These are phyloP conservation scores for Pulveroboletus sp. DNA, from an alignment of 768 basidiomycete species.

Conservation along the genomic window DNA sequence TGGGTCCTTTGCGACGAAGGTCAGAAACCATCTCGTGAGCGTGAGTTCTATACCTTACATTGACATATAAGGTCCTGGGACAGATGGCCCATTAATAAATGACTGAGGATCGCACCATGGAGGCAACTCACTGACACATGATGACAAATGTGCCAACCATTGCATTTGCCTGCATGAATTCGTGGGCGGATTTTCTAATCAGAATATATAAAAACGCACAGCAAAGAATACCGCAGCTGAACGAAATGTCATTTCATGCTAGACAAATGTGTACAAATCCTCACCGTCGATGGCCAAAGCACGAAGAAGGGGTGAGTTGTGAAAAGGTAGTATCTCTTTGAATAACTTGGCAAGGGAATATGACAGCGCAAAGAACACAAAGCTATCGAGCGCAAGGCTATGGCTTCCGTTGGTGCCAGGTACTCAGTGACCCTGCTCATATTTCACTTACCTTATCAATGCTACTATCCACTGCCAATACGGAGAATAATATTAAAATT, in stretches of 20 bases:
- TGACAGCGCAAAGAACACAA: not conserved
- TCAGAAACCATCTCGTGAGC: not conserved
- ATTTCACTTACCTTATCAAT: not conserved
- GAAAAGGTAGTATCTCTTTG: not conserved
- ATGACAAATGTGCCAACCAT: not conserved
- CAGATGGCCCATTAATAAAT: not conserved
- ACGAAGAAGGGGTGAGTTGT: not conserved
- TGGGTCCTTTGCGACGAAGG: slow-evolving; percentile 1
- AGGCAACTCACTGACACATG: slow-evolving; percentile 5
- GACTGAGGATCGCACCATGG: not conserved
- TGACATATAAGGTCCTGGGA: not conserved
- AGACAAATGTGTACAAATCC: not conserved
- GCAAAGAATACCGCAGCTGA: not conserved
- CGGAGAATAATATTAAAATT: not conserved
- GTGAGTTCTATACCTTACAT: not conserved
- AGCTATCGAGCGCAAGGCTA: slow-evolving; percentile 2
- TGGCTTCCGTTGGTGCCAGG: not conserved
- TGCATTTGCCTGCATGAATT: not conserved
- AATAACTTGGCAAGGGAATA: slow-evolving; percentile 5
- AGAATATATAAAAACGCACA: not conserved
- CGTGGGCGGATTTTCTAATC: not conserved
- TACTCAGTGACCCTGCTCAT: not conserved
- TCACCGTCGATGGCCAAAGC: slow-evolving; percentile 10
- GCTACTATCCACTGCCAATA: slow-evolving; percentile 1
- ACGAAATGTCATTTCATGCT: not conserved